Conservation (phyloP, 257 asterid species). For the Voacanga thouarsii region DNA sequence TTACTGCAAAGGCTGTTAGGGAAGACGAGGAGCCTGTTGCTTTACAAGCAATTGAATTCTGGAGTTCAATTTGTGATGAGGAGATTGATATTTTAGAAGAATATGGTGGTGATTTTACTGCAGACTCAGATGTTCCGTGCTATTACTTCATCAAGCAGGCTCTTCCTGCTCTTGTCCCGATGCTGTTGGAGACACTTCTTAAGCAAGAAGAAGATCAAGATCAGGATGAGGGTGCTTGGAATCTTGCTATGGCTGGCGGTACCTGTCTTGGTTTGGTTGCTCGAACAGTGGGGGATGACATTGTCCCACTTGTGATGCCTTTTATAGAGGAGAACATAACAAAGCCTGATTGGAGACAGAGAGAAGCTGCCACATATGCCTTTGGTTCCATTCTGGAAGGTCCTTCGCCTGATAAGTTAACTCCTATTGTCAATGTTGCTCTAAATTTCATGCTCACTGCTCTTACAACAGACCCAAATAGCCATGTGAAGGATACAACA, state of each 20-base stretch:
- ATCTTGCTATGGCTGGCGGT: conserved; percentile 70
- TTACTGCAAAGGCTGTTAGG: conserved; percentile 55
- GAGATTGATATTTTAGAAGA: conserved; percentile 65
- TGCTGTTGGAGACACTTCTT: conserved; percentile 56
- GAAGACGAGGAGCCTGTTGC: conserved; percentile 64
- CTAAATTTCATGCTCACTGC: conserved; percentile 58
- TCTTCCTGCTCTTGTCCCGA: conserved; percentile 58
- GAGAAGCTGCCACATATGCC: conserved; percentile 66
- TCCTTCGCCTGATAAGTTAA: conserved; percentile 51
- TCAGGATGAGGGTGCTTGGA: conserved; percentile 70
- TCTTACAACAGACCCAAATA: conserved; percentile 49
- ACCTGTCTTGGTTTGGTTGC: conserved; percentile 71
- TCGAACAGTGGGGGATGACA: conserved; percentile 58
- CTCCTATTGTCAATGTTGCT: conserved; percentile 51
- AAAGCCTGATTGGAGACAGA: conserved; percentile 64
- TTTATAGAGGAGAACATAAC: conserved; percentile 51
- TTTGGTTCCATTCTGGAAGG: conserved; percentile 66
- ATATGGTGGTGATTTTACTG: conserved; percentile 49
- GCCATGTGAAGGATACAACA: conserved; percentile 61
- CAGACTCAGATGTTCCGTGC: conserved; percentile 62
- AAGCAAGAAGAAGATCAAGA: conserved; percentile 72
- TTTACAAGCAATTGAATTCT: conserved; percentile 63
- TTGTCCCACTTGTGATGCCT: conserved; percentile 56
- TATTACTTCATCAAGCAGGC: conserved; percentile 63
- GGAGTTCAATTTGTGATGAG: conserved; percentile 69